Evolutionary conservation across 2,329 filamentous ascomycete species (phyloP).

Genomic region (Xylaria sp.): DNA sequence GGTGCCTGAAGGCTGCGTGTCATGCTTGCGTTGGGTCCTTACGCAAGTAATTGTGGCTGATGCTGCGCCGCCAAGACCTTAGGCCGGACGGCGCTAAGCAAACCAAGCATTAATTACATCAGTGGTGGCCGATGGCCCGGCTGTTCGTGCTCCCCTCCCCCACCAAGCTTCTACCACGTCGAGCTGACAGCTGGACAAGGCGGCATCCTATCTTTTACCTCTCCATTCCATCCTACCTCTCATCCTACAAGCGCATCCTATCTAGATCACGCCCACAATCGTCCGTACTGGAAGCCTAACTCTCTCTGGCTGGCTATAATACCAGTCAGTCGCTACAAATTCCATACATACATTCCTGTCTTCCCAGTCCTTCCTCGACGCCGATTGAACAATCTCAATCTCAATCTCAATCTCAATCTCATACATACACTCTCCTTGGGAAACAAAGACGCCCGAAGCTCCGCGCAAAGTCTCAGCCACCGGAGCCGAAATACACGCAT

Average conservation of each 20-base stretch:
- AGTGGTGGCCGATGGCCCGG: conserved; percentile 38
- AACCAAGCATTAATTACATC: conserved; percentile 49
- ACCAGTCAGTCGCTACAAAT: conserved; percentile 28
- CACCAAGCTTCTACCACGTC: conserved; percentile 41
- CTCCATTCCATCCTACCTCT: conserved; percentile 34
- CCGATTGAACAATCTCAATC: conserved; percentile 5
- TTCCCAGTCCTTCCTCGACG: not conserved
- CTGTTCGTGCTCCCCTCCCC: conserved; percentile 42
- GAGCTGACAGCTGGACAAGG: conserved; percentile 39
- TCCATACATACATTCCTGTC: not conserved
- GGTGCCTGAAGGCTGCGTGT: conserved; percentile 39
- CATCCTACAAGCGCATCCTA: not conserved
- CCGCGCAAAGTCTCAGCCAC: conserved; percentile 25
- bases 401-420: not conserved
- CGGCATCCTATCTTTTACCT: conserved; percentile 19
- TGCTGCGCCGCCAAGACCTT: conserved; percentile 36
- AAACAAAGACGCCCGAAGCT: conserved; percentile 17
- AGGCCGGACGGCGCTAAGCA: not conserved
- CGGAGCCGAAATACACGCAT: conserved; percentile 22
- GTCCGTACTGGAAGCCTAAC: conserved; percentile 28
- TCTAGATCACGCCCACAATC: conserved; percentile 14
- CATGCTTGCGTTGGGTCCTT: conserved; percentile 43
- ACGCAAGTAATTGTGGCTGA: conserved; percentile 54
- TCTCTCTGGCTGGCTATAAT: conserved; percentile 21
- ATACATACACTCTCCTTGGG: not conserved